phyloP scores from a whole-genome alignment of 2,329 filamentous ascomycete species.

The Colletotrichum sp. region DNA sequence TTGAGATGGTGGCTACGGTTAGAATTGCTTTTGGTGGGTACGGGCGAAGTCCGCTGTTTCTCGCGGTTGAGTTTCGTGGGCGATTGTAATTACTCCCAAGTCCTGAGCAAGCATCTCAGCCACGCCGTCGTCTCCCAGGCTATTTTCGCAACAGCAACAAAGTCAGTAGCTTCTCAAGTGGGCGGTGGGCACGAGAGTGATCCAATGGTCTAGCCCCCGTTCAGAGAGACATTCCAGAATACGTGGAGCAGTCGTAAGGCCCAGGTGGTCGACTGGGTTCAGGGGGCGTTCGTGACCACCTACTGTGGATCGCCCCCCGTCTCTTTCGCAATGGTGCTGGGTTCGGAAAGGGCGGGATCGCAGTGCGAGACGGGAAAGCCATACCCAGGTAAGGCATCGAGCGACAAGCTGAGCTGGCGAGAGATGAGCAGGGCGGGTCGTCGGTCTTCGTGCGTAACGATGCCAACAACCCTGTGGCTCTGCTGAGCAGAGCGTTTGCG shows the following conservation, averaged over 20 bases:
- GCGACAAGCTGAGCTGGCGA: background rate
- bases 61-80: background rate
- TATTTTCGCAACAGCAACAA: background rate
- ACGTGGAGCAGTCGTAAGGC: conserved; percentile 12
- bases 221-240: conserved; percentile 6
- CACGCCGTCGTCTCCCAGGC: background rate
- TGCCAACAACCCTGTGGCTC: background rate
- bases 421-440: background rate
- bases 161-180: background rate
- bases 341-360: conserved; percentile 17
- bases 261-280: background rate
- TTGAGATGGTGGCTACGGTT: background rate
- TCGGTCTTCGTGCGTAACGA: background rate
- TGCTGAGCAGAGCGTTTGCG: background rate
- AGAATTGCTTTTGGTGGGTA: background rate
- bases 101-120: conserved; percentile 11
- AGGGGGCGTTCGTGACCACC: conserved; percentile 8
- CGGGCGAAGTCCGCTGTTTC: background rate
- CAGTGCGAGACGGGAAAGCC: background rate
- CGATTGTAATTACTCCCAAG: background rate
- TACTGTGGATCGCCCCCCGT: background rate
- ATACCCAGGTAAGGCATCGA: background rate
- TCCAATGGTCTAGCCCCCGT: background rate
- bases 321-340: conserved; percentile 1
- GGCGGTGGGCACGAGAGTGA: background rate